These are phyloP conservation scores for Neofusicoccum kwambonambiense DNA, from an alignment of 2,329 filamentous ascomycete species.

Conservation along the genomic window DNA sequence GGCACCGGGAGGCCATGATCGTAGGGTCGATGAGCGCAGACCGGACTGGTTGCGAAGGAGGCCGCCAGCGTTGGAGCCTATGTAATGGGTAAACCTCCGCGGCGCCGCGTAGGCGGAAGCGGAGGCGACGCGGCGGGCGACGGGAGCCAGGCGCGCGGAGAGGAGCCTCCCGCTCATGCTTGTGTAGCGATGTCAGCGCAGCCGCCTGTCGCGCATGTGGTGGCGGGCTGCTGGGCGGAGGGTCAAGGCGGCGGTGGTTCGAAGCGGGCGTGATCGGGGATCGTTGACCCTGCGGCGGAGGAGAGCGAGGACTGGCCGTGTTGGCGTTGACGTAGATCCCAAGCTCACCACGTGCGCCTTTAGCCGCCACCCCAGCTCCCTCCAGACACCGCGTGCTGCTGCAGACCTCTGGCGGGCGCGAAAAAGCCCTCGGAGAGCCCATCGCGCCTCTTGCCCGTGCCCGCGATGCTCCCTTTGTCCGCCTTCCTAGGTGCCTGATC, in stretches of 20 bases:
- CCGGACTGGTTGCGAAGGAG: conserved; percentile 62
- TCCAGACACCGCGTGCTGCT: not conserved
- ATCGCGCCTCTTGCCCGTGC: not conserved
- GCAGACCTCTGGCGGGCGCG: not conserved
- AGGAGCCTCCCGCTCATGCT: conserved; percentile 72
- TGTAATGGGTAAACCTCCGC: conserved; percentile 55
- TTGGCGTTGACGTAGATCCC: conserved; percentile 14
- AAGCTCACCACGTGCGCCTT: conserved; percentile 12
- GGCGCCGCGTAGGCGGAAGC: conserved; percentile 42
- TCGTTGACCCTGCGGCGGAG: not conserved
- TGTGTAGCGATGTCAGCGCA: conserved; percentile 13
- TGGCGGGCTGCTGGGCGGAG: not conserved
- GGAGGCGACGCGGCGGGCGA: conserved; percentile 54
- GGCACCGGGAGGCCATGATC: conserved; percentile 69
- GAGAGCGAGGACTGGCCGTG: not conserved
- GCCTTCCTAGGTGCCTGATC: not conserved
- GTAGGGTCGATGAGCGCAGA: conserved; percentile 6
- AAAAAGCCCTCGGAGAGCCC: not conserved
- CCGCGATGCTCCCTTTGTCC: not conserved
- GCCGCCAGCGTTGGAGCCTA: conserved; percentile 62
- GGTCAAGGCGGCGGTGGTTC: not conserved
- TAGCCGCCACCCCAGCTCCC: conserved; percentile 6
- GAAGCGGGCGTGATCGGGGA: conserved; percentile 15
- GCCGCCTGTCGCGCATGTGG: conserved; percentile 5
- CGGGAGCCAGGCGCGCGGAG: conserved; percentile 68